Evolutionary conservation across 805 yeast genomes (phyloP).

Genomic region (Candida nemodendra): DNA sequence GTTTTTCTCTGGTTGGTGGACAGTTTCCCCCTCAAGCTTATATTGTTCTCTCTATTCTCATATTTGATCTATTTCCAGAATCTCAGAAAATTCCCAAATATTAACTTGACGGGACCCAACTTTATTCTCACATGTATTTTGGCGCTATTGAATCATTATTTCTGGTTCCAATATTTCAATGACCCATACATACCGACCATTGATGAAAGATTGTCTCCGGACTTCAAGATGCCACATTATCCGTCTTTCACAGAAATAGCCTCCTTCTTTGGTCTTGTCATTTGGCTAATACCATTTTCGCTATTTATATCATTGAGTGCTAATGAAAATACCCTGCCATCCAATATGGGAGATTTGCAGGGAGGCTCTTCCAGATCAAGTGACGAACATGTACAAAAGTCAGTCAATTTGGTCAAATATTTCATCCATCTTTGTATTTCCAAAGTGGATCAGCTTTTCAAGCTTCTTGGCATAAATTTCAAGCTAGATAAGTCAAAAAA

Average conservation of each 20-base stretch:
- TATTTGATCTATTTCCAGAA: slow-evolving; percentile 76
- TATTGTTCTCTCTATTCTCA: slow-evolving; percentile 65
- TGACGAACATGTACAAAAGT: slow-evolving; percentile 35
- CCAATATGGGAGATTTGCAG: slow-evolving; percentile 27
- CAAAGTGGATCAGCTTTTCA: slow-evolving; percentile 42
- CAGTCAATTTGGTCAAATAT: slow-evolving; percentile 69
- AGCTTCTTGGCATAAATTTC: slow-evolving; percentile 63
- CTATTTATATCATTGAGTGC: slow-evolving; percentile 90
- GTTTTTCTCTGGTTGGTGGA: slow-evolving; percentile 67
- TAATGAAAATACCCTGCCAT: slow-evolving; percentile 83
- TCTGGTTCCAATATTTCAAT: slow-evolving; percentile 87
- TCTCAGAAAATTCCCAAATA: slow-evolving; percentile 79
- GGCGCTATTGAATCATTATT: slow-evolving; percentile 76
- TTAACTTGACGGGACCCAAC: slow-evolving; percentile 65
- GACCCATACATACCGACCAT: slow-evolving; percentile 71
- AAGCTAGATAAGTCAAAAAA: slow-evolving; percentile 12
- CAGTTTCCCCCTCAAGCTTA: slow-evolving; percentile 70
- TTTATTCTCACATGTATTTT: slow-evolving; percentile 70
- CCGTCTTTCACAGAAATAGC: slow-evolving; percentile 88
- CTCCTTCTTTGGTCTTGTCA: slow-evolving; percentile 89
- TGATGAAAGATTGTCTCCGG: slow-evolving; percentile 53
- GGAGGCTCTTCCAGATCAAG: slow-evolving; percentile 25
- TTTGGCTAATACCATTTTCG: slow-evolving; percentile 94
- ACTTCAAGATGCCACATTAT: slow-evolving; percentile 60
- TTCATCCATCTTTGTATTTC: slow-evolving; percentile 55